Evolutionary conservation across 1,139 yeast species (phyloP).

Genomic region (Pichiaceae sp.): DNA sequence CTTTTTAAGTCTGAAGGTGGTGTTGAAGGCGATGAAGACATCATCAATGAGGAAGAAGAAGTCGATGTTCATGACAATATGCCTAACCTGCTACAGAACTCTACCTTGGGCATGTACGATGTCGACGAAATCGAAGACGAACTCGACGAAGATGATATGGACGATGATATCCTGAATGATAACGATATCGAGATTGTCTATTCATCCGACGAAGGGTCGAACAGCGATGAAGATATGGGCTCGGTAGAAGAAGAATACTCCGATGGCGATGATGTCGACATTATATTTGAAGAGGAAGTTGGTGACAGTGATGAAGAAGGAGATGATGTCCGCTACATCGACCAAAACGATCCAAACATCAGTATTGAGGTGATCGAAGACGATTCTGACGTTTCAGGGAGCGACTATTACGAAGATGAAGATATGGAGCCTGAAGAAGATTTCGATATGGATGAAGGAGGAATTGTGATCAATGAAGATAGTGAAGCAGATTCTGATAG

Average conservation of each 20-base stretch:
- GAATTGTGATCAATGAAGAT: constrained; percentile 23
- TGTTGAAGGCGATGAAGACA: constrained; percentile 54
- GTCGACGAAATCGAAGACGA: constrained; percentile 70
- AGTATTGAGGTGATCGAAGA: constrained; percentile 17
- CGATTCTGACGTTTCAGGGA: constrained; percentile 21
- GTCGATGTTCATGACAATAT: constrained; percentile 60
- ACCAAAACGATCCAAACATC: constrained; percentile 24
- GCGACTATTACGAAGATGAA: background rate
- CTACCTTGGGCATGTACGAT: constrained; percentile 92
- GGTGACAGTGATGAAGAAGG: constrained; percentile 25
- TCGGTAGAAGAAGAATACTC: constrained; percentile 10
- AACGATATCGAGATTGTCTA: constrained; percentile 27
- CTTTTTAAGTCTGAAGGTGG: constrained; percentile 41
- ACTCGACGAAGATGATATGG: constrained; percentile 25
- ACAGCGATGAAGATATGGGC: constrained; percentile 9
- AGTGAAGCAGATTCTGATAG: constrained; percentile 23
- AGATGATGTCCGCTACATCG: constrained; percentile 19
- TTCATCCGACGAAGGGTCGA: constrained; percentile 17
- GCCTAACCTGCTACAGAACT: constrained; percentile 77
- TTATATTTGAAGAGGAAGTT: constrained; percentile 21
- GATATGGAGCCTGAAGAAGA: constrained; percentile 3
- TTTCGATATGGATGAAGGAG: constrained; percentile 6
- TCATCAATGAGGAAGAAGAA: constrained; percentile 64
- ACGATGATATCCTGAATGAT: constrained; percentile 26
- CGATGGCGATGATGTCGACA: constrained; percentile 11